phyloP scores from a whole-genome alignment of 2,329 filamentous ascomycete species.

The Hymenoscyphus salicellus region DNA sequence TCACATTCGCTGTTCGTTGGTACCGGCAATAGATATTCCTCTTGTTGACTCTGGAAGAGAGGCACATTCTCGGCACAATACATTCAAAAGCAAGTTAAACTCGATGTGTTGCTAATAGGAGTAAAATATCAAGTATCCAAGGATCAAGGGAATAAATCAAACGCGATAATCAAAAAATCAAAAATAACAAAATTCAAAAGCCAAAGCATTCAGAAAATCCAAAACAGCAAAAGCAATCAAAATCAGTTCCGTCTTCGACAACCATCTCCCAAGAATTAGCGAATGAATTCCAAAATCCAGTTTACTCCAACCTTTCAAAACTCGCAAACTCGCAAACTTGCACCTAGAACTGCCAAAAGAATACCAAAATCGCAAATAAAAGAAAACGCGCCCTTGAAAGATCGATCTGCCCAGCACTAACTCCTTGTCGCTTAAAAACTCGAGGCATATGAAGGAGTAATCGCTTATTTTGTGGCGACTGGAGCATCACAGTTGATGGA shows the following conservation, averaged over 20 bases:
- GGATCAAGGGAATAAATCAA: not conserved
- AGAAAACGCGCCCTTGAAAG: not conserved
- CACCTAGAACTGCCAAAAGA: not conserved
- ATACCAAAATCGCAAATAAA: not conserved
- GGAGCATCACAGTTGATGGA: slow-evolving; percentile 4
- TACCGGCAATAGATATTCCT: too few relatives aligned
- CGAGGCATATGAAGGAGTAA: not conserved
- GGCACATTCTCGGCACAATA: not conserved
- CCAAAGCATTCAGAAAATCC: not conserved
- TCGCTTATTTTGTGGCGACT: not conserved
- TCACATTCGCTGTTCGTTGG: too few relatives aligned
- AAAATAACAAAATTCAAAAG: not conserved
- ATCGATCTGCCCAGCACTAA: not conserved
- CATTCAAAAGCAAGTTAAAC: not conserved
- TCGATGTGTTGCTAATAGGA: not conserved
- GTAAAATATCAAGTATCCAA: not conserved
- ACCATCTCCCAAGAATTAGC: not conserved
- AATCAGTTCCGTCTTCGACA: not conserved
- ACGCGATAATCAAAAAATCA: not conserved
- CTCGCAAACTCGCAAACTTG: not conserved
- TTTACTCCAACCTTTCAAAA: not conserved
- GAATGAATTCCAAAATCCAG: not conserved
- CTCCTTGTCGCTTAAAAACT: not conserved
- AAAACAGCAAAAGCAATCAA: not conserved
- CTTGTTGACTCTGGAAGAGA: too few relatives aligned